These are phyloP conservation scores for Wickerhamomyces pijperi DNA, from an alignment of 805 yeast species.

Conservation along the genomic window DNA sequence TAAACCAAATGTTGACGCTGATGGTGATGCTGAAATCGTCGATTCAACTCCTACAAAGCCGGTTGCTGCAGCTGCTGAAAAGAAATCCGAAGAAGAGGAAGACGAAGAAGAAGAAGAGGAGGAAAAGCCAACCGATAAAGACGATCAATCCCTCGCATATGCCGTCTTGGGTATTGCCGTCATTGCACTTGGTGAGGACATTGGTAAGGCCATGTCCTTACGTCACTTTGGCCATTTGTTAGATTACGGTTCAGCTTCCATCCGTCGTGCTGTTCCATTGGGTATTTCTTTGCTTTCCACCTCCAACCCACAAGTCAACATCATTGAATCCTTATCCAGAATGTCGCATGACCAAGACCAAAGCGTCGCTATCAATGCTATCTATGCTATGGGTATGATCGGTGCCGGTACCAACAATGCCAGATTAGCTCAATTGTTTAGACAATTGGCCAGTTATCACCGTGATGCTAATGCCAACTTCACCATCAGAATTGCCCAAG, in stretches of 20 bases:
- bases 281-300: conserved; percentile 96
- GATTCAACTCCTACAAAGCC: conserved; percentile 15
- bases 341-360: conserved; percentile 93
- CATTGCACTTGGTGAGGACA: conserved; percentile 95
- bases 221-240: conserved; percentile 95
- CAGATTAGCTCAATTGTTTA: conserved; percentile 85
- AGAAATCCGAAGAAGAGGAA: conserved; percentile 18
- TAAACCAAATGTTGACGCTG: conserved; percentile 16
- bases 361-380: conserved; percentile 90
- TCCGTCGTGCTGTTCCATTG: conserved; percentile 89
- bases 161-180: conserved; percentile 92
- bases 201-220: conserved; percentile 94
- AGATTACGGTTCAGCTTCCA: conserved; percentile 92
- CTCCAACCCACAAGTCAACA: conserved; percentile 93
- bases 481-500: conserved; percentile 91
- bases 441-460: conserved; percentile 92
- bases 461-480: conserved; percentile 86
- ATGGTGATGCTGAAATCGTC: conserved; percentile 20
- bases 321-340: conserved; percentile 90
- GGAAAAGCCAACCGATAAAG: conserved; percentile 21
- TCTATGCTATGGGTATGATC: conserved; percentile 93
- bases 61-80: conserved; percentile 15
- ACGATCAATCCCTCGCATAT: conserved; percentile 44
- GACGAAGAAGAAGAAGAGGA: conserved; percentile 22
- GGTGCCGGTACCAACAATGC: conserved; percentile 99